Evolutionary conservation across 352 stramenopile genomes (phyloP).

Genomic region (Phytophthora megakarya): DNA sequence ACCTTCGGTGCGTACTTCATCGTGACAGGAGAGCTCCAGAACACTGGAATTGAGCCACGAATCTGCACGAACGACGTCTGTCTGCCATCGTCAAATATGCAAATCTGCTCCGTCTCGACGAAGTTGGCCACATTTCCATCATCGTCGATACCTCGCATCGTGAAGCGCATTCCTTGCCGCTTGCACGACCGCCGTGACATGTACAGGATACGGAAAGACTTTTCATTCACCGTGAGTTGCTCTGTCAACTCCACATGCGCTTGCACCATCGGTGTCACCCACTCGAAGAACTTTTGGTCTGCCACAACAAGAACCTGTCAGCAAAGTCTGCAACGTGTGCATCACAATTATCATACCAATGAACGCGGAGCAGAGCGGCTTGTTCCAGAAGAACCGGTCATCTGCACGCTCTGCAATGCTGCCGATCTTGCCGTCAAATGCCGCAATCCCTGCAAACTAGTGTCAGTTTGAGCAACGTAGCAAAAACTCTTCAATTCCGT

Average conservation of each 20-base stretch:
- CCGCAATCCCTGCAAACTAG: slow-evolving; percentile 49
- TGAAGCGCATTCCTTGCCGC: slow-evolving; percentile 92
- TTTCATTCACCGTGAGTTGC: slow-evolving; percentile 45
- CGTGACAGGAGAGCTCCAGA: slow-evolving; percentile 90
- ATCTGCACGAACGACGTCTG: slow-evolving; percentile 83
- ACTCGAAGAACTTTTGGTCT: slow-evolving; percentile 82
- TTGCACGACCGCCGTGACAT: slow-evolving; percentile 79
- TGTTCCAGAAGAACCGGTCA: slow-evolving; percentile 94
- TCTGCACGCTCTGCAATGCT: slow-evolving; percentile 81
- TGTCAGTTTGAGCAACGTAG: slow-evolving; percentile 6
- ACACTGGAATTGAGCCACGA: slow-evolving; percentile 94
- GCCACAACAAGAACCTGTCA: slow-evolving; percentile 3
- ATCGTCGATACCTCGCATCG: slow-evolving; percentile 91
- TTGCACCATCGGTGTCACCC: slow-evolving; percentile 82
- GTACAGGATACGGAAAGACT: slow-evolving; percentile 74
- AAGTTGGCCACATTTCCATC: slow-evolving; percentile 94
- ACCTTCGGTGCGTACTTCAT: slow-evolving; percentile 95
- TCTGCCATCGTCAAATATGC: slow-evolving; percentile 62
- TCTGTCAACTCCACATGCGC: slow-evolving; percentile 65
- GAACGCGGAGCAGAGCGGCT: slow-evolving; percentile 62
- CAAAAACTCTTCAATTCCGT: slow-evolving; percentile 13
- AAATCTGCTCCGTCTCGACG: slow-evolving; percentile 95
- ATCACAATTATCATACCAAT: slow-evolving; percentile 39
- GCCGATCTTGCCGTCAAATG: slow-evolving; percentile 52
- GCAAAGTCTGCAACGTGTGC: not conserved